Conservation (phyloP, 345 rosid species). For the Adansonia digitata region DNA sequence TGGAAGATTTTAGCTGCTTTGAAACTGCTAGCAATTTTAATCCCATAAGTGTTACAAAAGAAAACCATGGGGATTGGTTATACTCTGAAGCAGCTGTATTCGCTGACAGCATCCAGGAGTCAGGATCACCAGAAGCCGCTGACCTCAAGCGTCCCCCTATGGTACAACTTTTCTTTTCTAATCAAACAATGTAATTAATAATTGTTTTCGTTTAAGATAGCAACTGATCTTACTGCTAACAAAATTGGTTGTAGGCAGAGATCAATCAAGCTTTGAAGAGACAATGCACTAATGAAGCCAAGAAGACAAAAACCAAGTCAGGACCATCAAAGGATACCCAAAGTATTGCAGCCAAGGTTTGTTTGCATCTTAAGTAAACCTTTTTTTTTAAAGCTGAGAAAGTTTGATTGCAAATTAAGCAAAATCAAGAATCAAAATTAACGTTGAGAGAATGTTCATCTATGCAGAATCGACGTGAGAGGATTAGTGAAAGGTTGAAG, state of each 20-base stretch:
- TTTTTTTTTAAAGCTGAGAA: background rate
- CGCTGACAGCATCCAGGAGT: slow-evolving; percentile 38
- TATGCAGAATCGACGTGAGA: slow-evolving; percentile 70
- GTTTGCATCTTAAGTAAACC: slow-evolving; percentile 2
- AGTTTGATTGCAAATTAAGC: slow-evolving; percentile 13
- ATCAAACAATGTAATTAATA: background rate
- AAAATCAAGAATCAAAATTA: too few relatives aligned
- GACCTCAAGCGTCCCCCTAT: slow-evolving; percentile 49
- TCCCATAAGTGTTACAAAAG: slow-evolving; percentile 19
- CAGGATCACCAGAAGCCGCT: slow-evolving; percentile 32
- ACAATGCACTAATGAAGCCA: slow-evolving; percentile 31
- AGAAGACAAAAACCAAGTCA: slow-evolving; percentile 49
- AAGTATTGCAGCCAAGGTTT: slow-evolving; percentile 92
- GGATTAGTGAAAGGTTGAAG: slow-evolving; percentile 85
- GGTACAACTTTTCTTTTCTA: slow-evolving; percentile 24
- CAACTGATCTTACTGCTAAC: background rate
- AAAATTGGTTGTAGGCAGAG: slow-evolving; percentile 38
- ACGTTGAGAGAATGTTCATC: slow-evolving; percentile 2
- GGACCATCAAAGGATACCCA: slow-evolving; percentile 70
- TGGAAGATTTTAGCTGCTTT: slow-evolving; percentile 31
- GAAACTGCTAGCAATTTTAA: slow-evolving; percentile 32
- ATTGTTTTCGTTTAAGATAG: background rate
- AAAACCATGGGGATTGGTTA: slow-evolving; percentile 48
- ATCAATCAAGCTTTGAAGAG: slow-evolving; percentile 49
- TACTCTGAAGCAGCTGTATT: slow-evolving; percentile 45